phyloP scores from a whole-genome alignment of 1,139 yeast species.

The Suhomyces bribrorum region DNA sequence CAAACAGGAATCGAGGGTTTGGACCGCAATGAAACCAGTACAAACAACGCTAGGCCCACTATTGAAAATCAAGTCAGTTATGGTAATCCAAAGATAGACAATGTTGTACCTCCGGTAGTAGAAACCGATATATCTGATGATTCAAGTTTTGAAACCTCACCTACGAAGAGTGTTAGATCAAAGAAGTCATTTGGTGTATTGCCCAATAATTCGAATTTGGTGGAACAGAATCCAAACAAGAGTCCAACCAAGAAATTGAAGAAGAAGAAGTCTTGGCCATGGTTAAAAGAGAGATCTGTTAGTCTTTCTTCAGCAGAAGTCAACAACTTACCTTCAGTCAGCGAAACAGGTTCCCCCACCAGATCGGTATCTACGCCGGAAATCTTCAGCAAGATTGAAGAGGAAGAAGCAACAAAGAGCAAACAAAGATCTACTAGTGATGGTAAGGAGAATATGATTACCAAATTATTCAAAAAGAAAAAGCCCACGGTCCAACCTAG shows the following conservation, averaged over 20 bases:
- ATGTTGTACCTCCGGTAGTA: constrained; percentile 10
- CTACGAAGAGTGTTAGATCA: constrained; percentile 18
- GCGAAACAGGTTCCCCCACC: constrained; percentile 21
- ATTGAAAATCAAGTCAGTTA: constrained; percentile 6
- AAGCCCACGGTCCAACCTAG: constrained; percentile 18
- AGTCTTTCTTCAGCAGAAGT: constrained; percentile 32
- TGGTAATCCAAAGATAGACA: constrained; percentile 7
- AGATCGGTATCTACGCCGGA: constrained; percentile 44
- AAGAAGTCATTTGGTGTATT: constrained; percentile 30
- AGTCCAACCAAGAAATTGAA: constrained; percentile 25
- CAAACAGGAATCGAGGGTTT: not conserved
- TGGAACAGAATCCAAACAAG: constrained; percentile 9
- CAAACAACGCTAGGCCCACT: too few relatives aligned
- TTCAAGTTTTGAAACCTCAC: constrained; percentile 20
- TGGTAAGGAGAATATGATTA: constrained; percentile 44
- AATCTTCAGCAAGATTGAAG: constrained; percentile 13
- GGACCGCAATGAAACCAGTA: not conserved
- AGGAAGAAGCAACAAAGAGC: constrained; percentile 13
- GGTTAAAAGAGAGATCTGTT: constrained; percentile 40
- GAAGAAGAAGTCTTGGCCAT: constrained; percentile 44
- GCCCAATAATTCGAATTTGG: constrained; percentile 12
- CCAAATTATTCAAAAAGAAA: constrained; percentile 48
- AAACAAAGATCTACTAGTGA: constrained; percentile 8
- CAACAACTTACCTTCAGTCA: constrained; percentile 23
- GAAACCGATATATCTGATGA: constrained; percentile 14